These are phyloP conservation scores for Papilionanthe hybrid DNA, from an alignment of 116 monocot species.

Conservation along the genomic window DNA sequence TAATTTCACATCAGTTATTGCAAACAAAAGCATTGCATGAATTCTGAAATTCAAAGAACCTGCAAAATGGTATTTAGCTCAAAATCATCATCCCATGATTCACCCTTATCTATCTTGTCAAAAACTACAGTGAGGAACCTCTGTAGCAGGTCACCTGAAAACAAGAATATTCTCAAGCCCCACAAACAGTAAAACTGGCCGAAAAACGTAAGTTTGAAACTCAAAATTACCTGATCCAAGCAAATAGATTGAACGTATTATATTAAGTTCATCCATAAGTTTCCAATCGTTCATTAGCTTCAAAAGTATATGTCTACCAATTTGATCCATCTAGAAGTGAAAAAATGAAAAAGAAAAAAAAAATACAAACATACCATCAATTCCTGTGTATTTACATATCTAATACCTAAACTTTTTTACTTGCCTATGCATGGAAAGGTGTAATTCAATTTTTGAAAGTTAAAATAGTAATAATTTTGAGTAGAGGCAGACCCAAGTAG, in stretches of 20 bases:
- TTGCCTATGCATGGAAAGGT: too few relatives aligned
- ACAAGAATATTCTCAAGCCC: conserved; percentile 3
- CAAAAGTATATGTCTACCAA: conserved; percentile 65
- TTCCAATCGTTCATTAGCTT: conserved; percentile 92
- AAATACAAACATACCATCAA: background rate
- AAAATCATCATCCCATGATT: conserved; percentile 95
- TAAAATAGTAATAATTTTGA: too few relatives aligned
- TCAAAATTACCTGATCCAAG: conserved; percentile 81
- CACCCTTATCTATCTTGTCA: conserved; percentile 72
- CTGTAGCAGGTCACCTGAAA: conserved; percentile 87
- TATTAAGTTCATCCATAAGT: conserved; percentile 86
- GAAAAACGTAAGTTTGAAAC: background rate
- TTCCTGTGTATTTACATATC: too few relatives aligned
- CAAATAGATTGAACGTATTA: conserved; percentile 85
- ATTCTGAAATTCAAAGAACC: conserved; percentile 27
- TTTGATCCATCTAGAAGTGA: conserved; percentile 63
- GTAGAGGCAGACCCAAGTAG: too few relatives aligned
- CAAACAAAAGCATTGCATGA: conserved; percentile 4
- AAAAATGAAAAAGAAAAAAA: background rate
- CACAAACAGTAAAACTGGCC: background rate
- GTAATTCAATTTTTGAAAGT: too few relatives aligned
- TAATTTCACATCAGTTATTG: background rate
- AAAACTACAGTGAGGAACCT: conserved; percentile 70
- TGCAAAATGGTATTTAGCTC: conserved; percentile 86
- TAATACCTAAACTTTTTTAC: too few relatives aligned